These are phyloP conservation scores for Earliella scabrosa DNA, from an alignment of 1,284 basidiomycete genomes.

Conservation along the genomic window DNA sequence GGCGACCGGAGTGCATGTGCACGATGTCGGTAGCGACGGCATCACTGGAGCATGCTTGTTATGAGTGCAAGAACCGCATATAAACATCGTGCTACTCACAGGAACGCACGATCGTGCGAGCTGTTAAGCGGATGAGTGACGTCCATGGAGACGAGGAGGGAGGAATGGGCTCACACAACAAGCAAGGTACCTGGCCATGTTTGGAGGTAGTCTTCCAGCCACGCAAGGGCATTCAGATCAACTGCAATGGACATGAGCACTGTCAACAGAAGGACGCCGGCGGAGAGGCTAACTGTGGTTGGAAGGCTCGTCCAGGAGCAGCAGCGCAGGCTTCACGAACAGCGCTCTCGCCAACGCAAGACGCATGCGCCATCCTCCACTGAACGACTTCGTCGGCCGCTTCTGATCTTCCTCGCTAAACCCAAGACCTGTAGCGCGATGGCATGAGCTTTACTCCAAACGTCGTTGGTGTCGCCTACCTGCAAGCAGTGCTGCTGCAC, in stretches of 20 bases:
- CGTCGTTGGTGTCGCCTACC: conserved; percentile 47
- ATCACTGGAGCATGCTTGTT: no score
- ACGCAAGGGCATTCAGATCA: conserved; percentile 83
- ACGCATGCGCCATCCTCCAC: conserved; percentile 96
- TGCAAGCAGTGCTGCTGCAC: conserved; percentile 89
- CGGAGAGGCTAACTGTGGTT: conserved; percentile 80
- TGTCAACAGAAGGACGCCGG: background rate
- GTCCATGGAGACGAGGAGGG: background rate
- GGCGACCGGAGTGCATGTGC: conserved; percentile 92
- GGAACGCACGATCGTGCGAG: conserved; percentile 98
- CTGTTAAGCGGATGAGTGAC: conserved; percentile 40
- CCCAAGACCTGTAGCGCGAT: no score
- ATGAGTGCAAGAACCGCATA: no score
- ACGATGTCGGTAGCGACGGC: conserved; percentile 96
- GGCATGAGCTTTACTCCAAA: no score
- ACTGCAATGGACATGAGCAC: conserved; percentile 41
- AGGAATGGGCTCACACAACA: conserved; percentile 72
- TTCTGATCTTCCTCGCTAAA: conserved; percentile 91
- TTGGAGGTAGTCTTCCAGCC: conserved; percentile 96
- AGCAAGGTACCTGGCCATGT: conserved; percentile 95
- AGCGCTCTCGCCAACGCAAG: conserved; percentile 85
- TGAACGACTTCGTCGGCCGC: conserved; percentile 86
- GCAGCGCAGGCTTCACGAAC: conserved; percentile 91
- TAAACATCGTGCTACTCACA: no score
- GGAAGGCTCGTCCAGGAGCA: conserved; percentile 96